Conservation (phyloP, 345 rosid genomes). For the Pugionium cornutum region DNA sequence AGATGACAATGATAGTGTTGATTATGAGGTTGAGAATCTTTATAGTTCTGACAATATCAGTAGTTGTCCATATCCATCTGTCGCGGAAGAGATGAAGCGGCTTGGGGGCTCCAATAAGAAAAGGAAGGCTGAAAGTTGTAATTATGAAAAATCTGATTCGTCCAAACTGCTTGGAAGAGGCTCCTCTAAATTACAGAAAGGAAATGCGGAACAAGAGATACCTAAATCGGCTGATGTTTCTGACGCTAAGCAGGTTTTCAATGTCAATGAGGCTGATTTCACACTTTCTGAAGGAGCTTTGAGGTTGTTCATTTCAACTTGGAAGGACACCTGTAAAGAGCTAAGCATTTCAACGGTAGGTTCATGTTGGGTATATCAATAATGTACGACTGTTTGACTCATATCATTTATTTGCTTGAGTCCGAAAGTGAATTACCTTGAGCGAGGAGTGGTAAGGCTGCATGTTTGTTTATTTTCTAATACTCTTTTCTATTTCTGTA, state of each 20-base stretch:
- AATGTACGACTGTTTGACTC: slow-evolving; percentile 13
- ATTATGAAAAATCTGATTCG: slow-evolving; percentile 42
- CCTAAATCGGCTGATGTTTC: slow-evolving; percentile 31
- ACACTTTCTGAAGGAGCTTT: slow-evolving; percentile 49
- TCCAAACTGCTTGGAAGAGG: slow-evolving; percentile 33
- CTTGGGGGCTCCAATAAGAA: slow-evolving; percentile 60
- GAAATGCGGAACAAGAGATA: slow-evolving; percentile 42
- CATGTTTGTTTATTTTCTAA: slow-evolving; percentile 29
- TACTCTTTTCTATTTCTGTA: slow-evolving; percentile 40
- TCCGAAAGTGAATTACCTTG: slow-evolving; percentile 3
- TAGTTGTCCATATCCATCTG: slow-evolving; percentile 94
- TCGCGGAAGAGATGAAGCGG: slow-evolving; percentile 71
- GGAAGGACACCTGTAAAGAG: slow-evolving; percentile 82
- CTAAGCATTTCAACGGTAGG: slow-evolving; percentile 55
- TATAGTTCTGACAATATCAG: slow-evolving; percentile 51
- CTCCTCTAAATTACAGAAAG: slow-evolving; percentile 44
- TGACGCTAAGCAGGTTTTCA: slow-evolving; percentile 33
- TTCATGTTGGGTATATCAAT: slow-evolving; percentile 25
- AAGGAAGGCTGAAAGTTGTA: slow-evolving; percentile 36
- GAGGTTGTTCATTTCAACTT: slow-evolving; percentile 66
- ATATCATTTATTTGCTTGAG: slow-evolving; percentile 9
- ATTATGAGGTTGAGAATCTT: slow-evolving; percentile 38
- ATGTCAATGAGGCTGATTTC: slow-evolving; percentile 47
- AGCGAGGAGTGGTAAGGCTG: slow-evolving; percentile 5
- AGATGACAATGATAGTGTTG: slow-evolving; percentile 55